Evolutionary conservation across 2,329 filamentous ascomycete genomes (phyloP).

Genomic region (Calonectria honghensis): DNA sequence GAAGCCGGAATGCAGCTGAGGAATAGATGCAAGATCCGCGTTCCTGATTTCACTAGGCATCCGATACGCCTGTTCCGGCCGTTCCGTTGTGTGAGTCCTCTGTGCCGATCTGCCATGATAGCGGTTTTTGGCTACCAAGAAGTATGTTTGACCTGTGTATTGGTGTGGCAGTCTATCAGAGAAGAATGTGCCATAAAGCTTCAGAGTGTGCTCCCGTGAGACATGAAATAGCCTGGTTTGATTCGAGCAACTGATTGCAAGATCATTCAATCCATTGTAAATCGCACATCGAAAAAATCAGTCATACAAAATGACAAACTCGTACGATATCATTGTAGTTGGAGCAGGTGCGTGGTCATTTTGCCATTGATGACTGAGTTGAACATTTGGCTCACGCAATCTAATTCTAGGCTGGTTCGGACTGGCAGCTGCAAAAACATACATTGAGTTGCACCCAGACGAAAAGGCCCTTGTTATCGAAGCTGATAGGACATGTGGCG

Average conservation of each 20-base stretch:
- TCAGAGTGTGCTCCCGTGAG: not conserved
- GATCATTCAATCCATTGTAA: not conserved
- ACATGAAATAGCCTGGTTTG: not conserved
- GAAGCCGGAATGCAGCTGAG: not conserved
- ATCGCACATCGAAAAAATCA: not conserved
- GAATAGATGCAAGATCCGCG: not conserved
- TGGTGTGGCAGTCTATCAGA: not conserved
- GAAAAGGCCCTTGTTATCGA: conserved; percentile 70
- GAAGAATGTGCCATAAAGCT: not conserved
- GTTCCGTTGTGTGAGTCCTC: not conserved
- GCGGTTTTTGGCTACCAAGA: not conserved
- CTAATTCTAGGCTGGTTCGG: conserved; percentile 66
- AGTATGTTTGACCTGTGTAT: not conserved
- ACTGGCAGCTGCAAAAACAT: conserved; percentile 70
- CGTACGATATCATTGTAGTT: conserved; percentile 32
- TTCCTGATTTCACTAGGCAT: not conserved
- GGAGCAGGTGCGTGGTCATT: conserved; percentile 22
- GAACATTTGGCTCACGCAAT: not conserved
- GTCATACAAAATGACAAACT: not conserved
- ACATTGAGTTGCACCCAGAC: conserved; percentile 68
- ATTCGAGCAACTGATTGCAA: not conserved
- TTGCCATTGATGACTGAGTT: too few species aligned
- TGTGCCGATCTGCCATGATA: not conserved
- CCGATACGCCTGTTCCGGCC: not conserved
- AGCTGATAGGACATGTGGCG: conserved; percentile 68